Conservation (phyloP, 2,329 filamentous ascomycete species). For the Leptosphaerulina australis region DNA sequence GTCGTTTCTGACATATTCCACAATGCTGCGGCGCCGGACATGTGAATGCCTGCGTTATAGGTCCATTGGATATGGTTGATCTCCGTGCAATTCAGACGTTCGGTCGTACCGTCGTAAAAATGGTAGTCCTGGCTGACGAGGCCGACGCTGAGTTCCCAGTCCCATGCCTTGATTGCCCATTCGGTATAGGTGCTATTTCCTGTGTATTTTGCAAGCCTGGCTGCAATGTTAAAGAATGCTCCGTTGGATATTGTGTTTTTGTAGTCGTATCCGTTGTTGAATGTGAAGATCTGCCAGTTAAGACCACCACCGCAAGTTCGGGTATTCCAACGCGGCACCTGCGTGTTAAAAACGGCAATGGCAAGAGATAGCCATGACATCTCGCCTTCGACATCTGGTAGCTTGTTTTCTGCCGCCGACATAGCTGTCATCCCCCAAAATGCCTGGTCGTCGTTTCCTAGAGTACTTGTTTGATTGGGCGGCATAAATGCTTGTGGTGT, state of each 20-base stretch:
- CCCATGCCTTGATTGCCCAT: conserved; percentile 69
- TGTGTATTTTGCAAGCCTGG: conserved; percentile 71
- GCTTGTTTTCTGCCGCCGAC: conserved; percentile 69
- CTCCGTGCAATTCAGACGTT: conserved; percentile 51
- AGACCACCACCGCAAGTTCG: conserved; percentile 68
- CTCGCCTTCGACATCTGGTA: conserved; percentile 57
- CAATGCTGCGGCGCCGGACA: conserved; percentile 54
- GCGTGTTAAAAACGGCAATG: conserved; percentile 72
- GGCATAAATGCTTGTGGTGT: conserved; percentile 74
- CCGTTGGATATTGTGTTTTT: conserved; percentile 81
- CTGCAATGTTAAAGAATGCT: conserved; percentile 77
- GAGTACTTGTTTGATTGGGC: conserved; percentile 64
- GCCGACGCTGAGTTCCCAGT: conserved; percentile 56
- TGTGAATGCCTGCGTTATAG: conserved; percentile 54
- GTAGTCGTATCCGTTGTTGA: conserved; percentile 77
- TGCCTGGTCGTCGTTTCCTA: conserved; percentile 74
- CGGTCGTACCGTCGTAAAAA: conserved; percentile 53
- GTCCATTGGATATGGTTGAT: conserved; percentile 54
- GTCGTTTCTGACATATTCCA: conserved; percentile 53
- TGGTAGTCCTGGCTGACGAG: conserved; percentile 55
- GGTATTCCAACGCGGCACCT: conserved; percentile 71
- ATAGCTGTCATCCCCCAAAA: conserved; percentile 73
- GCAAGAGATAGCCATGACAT: conserved; percentile 67
- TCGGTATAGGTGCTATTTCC: conserved; percentile 59
- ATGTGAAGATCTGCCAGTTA: conserved; percentile 75